phyloP scores from a whole-genome alignment of 1,284 basidiomycete genomes.

The Ceratobasidium sp. region DNA sequence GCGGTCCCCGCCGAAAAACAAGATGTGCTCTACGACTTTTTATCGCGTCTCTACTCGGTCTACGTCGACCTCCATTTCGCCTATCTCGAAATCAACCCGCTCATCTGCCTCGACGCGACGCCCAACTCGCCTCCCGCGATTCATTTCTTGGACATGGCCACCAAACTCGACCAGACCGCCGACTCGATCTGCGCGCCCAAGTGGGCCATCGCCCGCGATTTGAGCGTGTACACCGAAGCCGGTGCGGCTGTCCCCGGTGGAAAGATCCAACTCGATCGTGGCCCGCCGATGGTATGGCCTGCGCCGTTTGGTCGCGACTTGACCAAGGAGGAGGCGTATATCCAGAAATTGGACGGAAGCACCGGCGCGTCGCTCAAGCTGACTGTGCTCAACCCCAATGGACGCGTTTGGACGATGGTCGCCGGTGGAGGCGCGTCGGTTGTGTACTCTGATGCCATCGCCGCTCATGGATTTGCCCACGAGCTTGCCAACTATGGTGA shows the following conservation, averaged over 20 bases:
- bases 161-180: slow-evolving; percentile 98
- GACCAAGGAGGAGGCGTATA: slow-evolving; percentile 99
- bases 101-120: slow-evolving; percentile 91
- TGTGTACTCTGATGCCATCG: slow-evolving; percentile 95
- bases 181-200: slow-evolving; percentile 98
- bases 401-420: slow-evolving; percentile 99
- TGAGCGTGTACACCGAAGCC: slow-evolving; percentile 72
- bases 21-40: slow-evolving; percentile 92
- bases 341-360: slow-evolving; percentile 96
- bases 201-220: slow-evolving; percentile 91
- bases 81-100: slow-evolving; percentile 99
- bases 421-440: slow-evolving; percentile 86
- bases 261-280: slow-evolving; percentile 85
- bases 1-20: slow-evolving; percentile 85
- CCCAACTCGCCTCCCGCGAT: slow-evolving; percentile 82
- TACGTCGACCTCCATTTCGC: slow-evolving; percentile 98
- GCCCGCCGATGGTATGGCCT: slow-evolving; percentile 96
- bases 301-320: slow-evolving; percentile 98
- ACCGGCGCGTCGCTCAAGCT: slow-evolving; percentile 99
- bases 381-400: slow-evolving; percentile 94
- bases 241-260: slow-evolving; percentile 61
- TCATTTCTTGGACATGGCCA: slow-evolving; percentile 99
- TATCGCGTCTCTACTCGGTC: slow-evolving; percentile 94
- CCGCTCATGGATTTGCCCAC: slow-evolving; percentile 95
- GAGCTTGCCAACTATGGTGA: slow-evolving; percentile 99